Evolutionary conservation across 2,329 filamentous ascomycete genomes (phyloP).

Genomic region (Thyridium curvatum): DNA sequence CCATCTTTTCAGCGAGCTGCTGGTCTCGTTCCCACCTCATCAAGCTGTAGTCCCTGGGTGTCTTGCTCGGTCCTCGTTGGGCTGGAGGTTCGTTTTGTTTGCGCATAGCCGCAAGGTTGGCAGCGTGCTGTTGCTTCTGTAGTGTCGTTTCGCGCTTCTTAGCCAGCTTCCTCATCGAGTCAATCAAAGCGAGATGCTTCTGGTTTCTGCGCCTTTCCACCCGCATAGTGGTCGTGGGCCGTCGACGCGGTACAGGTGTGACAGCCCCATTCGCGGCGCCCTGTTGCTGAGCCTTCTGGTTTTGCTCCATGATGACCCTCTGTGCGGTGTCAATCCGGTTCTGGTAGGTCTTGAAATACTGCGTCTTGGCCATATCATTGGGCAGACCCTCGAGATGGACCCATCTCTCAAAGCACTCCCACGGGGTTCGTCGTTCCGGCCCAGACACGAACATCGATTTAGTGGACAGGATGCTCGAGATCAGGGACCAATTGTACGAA

Average conservation of each 20-base stretch:
- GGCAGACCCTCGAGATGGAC: constrained; percentile 86
- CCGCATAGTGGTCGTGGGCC: constrained; percentile 71
- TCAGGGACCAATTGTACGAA: constrained; percentile 96
- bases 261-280: constrained; percentile 30
- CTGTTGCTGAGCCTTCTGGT: constrained; percentile 37
- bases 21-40: constrained; percentile 84
- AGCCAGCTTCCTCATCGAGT: constrained; percentile 90
- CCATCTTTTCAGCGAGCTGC: constrained; percentile 53
- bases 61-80: constrained; percentile 52
- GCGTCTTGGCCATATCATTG: constrained; percentile 88
- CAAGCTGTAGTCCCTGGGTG: constrained; percentile 84
- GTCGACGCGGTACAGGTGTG: constrained; percentile 49
- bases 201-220: constrained; percentile 84
- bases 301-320: constrained; percentile 45
- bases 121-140: constrained; percentile 82
- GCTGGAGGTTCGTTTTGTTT: constrained; percentile 62
- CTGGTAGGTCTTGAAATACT: constrained; percentile 79
- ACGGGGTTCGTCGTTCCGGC: constrained; percentile 84
- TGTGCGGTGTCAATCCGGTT: constrained; percentile 55
- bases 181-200: constrained; percentile 81
- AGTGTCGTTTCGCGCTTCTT: constrained; percentile 84
- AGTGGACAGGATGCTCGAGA: constrained; percentile 71
- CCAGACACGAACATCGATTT: constrained; percentile 76
- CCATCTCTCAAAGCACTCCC: constrained; percentile 99
- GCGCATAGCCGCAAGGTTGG: constrained; percentile 69